These are phyloP conservation scores for Saccharomycopsis schoenii DNA, from an alignment of 805 yeast genomes.

Conservation along the genomic window DNA sequence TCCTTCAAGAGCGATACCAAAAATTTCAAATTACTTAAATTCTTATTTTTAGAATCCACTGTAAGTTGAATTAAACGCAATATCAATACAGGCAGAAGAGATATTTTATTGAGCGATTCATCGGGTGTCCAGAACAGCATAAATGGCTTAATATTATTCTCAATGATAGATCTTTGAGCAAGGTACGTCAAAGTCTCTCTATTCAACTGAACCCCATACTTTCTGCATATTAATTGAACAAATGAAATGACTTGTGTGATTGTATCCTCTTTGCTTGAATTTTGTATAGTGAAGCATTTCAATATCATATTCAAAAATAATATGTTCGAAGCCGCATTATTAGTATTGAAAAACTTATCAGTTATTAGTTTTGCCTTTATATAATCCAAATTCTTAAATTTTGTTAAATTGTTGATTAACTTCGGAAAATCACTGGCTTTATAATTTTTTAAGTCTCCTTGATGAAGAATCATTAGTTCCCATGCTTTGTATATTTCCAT, in stretches of 20 bases:
- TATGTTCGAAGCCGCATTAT: background rate
- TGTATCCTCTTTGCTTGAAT: background rate
- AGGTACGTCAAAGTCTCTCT: slow-evolving; percentile 1
- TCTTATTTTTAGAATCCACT: background rate
- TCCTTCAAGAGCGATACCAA: background rate
- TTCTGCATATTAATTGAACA: background rate
- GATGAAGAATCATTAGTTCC: background rate
- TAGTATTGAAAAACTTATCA: background rate
- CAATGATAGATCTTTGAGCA: background rate
- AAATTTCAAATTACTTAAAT: background rate
- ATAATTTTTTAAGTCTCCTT: background rate
- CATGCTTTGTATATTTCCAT: background rate
- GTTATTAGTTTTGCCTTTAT: background rate
- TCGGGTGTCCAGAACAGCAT: background rate
- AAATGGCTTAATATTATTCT: background rate
- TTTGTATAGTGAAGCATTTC: background rate
- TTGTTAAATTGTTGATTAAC: background rate
- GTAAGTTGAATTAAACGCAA: background rate
- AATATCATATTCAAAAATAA: slow-evolving; percentile 1
- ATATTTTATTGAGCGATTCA: background rate
- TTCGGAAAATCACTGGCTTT: background rate
- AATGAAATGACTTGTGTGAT: background rate
- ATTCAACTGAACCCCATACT: background rate
- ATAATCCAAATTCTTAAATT: background rate
- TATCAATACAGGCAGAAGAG: background rate